Evolutionary conservation across 257 asterid species (phyloP), one percentile per base, ranked within the genome.

Genomic region (Apocynum venetum): DNA sequence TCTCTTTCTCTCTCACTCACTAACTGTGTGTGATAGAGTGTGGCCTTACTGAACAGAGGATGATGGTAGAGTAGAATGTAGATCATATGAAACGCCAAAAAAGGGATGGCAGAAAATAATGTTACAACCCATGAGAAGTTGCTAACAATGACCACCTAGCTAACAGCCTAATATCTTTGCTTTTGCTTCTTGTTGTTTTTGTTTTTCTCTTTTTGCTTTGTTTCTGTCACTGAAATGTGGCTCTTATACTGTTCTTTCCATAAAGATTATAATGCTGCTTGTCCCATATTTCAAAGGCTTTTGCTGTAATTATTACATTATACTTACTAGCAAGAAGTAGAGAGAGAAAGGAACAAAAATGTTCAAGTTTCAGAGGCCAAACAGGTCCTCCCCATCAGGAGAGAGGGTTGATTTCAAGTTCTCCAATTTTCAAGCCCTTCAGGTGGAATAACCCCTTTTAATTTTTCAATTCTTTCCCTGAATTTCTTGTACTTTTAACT

Each of bases 341-440:
- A 79, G 79, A 40, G 25, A 83, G 59, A 53, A 89, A 88, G 93
- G 72, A 73, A 71, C 51, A 43, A 83, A 36, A 52, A 95, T 95
- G 98, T 89, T 88, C 81, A 95, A 87, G 87, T 80, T 83, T 51
- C 97, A 89, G 78, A 92, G 84, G 83, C 87, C 85, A 44, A 83
- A 72, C 79, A 83, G 79, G 66, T 67, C 82, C 35, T 73, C 88
- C 51, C 87, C 74, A 51, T 84, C 86, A 41, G 91, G 84, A 76
- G 89, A 89, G 35, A 92, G 83, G 80, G 71, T 91, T 79, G 91
- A 95, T 80, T 91, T 92, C 89, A 93, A 88, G 82, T 86, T 95
- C 86, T 93, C 98, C 83, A 87, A 87, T 87, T 92, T 93, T 67
- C 98, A 95, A 83, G 96, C 86, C 80, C 92, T 95, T 81, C 96